Evolutionary conservation across 345 rosid species (phyloP).

Genomic region (Acer negundo): DNA sequence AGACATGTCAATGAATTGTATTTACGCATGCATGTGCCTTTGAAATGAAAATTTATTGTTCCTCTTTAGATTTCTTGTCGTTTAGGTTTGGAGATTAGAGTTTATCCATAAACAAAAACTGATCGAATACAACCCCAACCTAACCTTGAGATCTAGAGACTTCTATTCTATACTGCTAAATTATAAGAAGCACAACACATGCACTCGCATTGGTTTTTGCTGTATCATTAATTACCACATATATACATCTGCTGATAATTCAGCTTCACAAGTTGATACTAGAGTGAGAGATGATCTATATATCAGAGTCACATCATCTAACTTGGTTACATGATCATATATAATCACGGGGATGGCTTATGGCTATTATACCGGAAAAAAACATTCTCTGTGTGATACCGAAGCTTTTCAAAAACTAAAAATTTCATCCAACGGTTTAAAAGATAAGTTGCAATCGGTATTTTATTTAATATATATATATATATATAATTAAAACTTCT

Average conservation of each 20-base stretch:
- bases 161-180: neutral
- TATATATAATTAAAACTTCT: no score
- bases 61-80: neutral
- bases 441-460: no score
- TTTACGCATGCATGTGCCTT: neutral
- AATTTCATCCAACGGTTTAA: no score
- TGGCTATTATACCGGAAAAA: no score
- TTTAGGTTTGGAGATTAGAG: neutral
- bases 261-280: neutral
- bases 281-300: neutral
- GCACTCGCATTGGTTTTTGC: neutral
- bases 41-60: neutral
- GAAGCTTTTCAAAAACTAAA: no score
- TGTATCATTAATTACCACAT: neutral
- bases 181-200: neutral
- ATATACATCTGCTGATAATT: neutral
- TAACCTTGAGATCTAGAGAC: neutral
- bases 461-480: no score
- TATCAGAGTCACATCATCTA: neutral
- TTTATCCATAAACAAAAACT: slow-evolving; percentile 4
- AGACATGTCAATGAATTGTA: neutral
- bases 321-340: neutral
- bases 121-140: neutral
- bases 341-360: no score
- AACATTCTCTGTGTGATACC: no score